Evolutionary conservation across 2,329 filamentous ascomycete genomes (phyloP).

Genomic region (Fusarium foetens): DNA sequence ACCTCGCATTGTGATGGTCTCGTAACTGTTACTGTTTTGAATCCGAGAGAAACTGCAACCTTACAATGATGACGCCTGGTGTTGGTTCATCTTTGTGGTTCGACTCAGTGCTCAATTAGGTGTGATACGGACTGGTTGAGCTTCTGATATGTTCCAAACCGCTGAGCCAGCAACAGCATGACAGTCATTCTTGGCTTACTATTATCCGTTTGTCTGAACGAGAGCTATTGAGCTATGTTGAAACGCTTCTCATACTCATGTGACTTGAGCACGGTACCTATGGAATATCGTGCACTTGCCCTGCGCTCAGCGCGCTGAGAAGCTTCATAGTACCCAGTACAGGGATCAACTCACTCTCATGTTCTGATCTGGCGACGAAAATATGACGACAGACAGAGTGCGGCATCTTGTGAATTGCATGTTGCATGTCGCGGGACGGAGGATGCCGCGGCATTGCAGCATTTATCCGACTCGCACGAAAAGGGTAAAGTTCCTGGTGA

Average conservation of each 20-base stretch:
- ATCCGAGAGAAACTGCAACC: constrained; percentile 1
- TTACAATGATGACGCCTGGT: constrained; percentile 12
- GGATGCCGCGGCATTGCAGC: constrained; percentile 32
- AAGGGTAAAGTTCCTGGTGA: constrained; percentile 25
- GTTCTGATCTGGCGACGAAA: constrained; percentile 13
- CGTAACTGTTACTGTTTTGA: constrained; percentile 12
- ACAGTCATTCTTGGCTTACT: background rate
- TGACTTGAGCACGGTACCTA: background rate
- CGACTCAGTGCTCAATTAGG: background rate
- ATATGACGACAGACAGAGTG: constrained; percentile 21
- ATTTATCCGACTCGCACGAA: constrained; percentile 20
- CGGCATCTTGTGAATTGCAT: constrained; percentile 18
- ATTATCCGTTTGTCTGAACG: background rate
- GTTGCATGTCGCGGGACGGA: constrained; percentile 8
- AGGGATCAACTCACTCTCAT: constrained; percentile 1
- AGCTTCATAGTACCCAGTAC: constrained; percentile 5
- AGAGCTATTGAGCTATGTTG: background rate
- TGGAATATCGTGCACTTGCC: background rate
- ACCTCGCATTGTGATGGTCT: background rate
- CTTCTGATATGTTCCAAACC: background rate
- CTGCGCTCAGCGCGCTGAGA: background rate
- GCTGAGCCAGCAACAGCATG: background rate
- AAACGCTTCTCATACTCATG: background rate
- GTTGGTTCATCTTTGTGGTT: background rate
- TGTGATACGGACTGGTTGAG: background rate